A percentile compares a stretch with the other conserved stretches of the same genome.
These are phyloP conservation scores for Melanopsichium pennsylvanicum DNA, from an alignment of 1,284 basidiomycete species.

Conservation along the genomic window DNA sequence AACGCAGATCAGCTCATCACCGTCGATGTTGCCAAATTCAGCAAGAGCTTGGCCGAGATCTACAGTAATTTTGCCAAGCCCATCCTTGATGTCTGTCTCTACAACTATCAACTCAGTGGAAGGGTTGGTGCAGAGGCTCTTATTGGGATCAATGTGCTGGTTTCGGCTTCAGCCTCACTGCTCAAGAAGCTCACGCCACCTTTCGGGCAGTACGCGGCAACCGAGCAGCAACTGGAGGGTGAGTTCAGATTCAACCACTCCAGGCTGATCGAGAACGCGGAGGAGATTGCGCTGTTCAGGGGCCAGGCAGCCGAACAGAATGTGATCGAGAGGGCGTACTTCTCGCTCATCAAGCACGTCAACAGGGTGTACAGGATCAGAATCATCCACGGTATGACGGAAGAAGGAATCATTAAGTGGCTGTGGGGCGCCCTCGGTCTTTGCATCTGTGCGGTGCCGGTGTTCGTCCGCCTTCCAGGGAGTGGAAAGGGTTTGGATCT, in stretches of 20 bases:
- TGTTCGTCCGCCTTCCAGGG: constrained; percentile 88
- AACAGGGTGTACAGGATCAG: constrained; percentile 80
- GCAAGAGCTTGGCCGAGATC: constrained; percentile 87
- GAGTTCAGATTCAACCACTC: constrained; percentile 89
- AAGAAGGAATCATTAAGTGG: constrained; percentile 93
- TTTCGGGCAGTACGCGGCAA: constrained; percentile 89
- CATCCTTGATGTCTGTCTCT: constrained; percentile 86
- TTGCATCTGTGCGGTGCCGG: constrained; percentile 89
- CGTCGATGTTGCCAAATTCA: constrained; percentile 93
- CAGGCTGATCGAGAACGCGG: constrained; percentile 88
- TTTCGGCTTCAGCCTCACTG: constrained; percentile 71
- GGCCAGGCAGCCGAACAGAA: constrained; percentile 92
- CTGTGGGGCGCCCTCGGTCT: constrained; percentile 94
- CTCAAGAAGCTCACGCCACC: constrained; percentile 75
- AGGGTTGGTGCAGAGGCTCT: constrained; percentile 95
- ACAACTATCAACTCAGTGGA: constrained; percentile 92
- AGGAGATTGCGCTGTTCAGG: constrained; percentile 91
- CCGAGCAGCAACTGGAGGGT: constrained; percentile 76
- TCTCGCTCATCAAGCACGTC: constrained; percentile 85
- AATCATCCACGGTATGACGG: constrained; percentile 84
- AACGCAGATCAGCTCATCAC: constrained; percentile 98
- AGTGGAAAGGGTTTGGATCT: constrained; percentile 51
- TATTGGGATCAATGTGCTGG: constrained; percentile 81
- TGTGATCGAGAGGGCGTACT: constrained; percentile 89
- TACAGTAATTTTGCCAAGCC: constrained; percentile 78